phyloP scores from a whole-genome alignment of 2,329 filamentous ascomycete species.

The Aureobasidium mangrovei region DNA sequence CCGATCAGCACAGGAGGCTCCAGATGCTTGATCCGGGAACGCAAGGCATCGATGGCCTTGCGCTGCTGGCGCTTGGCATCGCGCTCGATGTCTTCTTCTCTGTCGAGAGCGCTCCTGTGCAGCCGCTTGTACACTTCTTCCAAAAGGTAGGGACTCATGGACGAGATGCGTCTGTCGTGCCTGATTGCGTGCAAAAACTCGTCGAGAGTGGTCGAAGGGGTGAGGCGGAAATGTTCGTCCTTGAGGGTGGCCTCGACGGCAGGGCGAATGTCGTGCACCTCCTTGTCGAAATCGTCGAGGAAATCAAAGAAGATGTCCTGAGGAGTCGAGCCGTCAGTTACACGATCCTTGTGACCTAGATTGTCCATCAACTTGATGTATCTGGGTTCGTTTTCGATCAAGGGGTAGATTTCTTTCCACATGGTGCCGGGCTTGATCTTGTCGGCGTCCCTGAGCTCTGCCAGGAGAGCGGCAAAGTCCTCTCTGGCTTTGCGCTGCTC shows the following conservation, averaged over 20 bases:
- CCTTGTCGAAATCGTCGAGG: slow-evolving; percentile 85
- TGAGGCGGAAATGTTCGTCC: slow-evolving; percentile 20
- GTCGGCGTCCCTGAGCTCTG: slow-evolving; percentile 63
- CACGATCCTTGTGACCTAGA: slow-evolving; percentile 29
- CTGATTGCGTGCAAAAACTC: slow-evolving; percentile 78
- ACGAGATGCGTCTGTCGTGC: slow-evolving; percentile 81
- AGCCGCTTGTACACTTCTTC: slow-evolving; percentile 71
- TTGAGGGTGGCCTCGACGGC: slow-evolving; percentile 58
- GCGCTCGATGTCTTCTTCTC: slow-evolving; percentile 68
- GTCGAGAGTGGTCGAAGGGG: slow-evolving; percentile 61
- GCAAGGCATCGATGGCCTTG: slow-evolving; percentile 72
- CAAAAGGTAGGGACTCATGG: slow-evolving; percentile 73
- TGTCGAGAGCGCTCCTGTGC: slow-evolving; percentile 23
- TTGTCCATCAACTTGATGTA: slow-evolving; percentile 80
- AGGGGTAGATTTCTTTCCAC: slow-evolving; percentile 71
- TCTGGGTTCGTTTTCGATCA: slow-evolving; percentile 70
- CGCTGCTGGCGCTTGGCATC: slow-evolving; percentile 78
- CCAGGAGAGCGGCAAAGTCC: slow-evolving; percentile 63
- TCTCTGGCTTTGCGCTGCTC: slow-evolving; percentile 83
- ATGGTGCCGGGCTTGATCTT: slow-evolving; percentile 85
- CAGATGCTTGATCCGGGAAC: slow-evolving; percentile 78
- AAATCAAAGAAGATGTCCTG: slow-evolving; percentile 94
- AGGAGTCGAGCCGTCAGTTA: slow-evolving; percentile 59
- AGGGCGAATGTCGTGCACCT: slow-evolving; percentile 71
- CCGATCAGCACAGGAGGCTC: slow-evolving; percentile 69